Conservation (phyloP, 1,139 yeast genomes). For the Saccharomyces hybrid region DNA sequence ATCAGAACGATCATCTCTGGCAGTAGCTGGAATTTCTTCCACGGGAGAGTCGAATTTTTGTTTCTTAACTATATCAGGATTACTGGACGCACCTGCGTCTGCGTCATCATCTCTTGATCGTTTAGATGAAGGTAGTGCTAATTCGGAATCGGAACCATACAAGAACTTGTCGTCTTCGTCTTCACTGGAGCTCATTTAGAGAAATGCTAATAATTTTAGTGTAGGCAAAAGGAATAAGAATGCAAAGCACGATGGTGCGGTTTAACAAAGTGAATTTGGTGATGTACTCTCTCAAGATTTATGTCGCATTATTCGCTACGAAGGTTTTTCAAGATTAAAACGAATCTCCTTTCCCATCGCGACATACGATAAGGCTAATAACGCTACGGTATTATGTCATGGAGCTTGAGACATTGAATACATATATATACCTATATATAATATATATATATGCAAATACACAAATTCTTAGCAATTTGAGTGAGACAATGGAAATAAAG, state of each 20-base stretch:
- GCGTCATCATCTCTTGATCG: constrained; percentile 25
- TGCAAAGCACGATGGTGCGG: neutral
- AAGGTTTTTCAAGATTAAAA: neutral
- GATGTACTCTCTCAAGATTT: neutral
- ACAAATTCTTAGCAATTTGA: neutral
- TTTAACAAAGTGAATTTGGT: neutral
- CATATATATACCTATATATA: neutral
- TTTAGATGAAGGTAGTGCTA: constrained; percentile 18
- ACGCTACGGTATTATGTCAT: neutral
- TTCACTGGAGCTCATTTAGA: constrained; percentile 29
- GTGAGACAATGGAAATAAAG: neutral
- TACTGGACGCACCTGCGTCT: constrained; percentile 12
- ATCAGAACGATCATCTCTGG: constrained; percentile 7
- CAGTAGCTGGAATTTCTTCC: constrained; percentile 9
- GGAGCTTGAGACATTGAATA: neutral
- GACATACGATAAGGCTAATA: neutral
- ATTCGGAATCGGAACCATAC: constrained; percentile 67
- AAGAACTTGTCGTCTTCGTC: constrained; percentile 83
- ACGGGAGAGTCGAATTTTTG: constrained; percentile 4
- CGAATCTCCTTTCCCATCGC: neutral
- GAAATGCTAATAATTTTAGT: neutral
- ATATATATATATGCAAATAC: neutral
- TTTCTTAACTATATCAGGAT: constrained; percentile 8
- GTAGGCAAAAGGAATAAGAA: neutral
- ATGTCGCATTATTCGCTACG: neutral